Conservation (phyloP, 139 green algal species). For the Chlamydomonas eustigma region DNA sequence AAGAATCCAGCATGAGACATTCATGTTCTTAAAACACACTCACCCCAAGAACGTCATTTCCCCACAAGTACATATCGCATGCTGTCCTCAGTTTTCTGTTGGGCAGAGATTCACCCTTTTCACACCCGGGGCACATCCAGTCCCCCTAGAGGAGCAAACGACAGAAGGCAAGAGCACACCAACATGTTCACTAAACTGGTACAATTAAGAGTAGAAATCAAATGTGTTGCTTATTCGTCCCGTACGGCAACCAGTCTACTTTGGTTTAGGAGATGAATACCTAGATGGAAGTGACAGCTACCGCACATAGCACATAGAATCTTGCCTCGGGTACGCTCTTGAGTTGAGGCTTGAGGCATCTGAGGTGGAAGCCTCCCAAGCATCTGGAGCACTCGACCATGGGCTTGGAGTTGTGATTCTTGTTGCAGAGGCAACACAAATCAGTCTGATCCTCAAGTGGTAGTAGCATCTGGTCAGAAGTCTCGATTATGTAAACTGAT, state of each 20-base stretch:
- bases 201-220: no score
- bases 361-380: slow-evolving; percentile 81
- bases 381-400: slow-evolving; percentile 90
- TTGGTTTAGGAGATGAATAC: no score
- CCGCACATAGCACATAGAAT: slow-evolving; percentile 1
- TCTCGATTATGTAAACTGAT: slow-evolving; percentile 6
- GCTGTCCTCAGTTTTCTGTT: slow-evolving; percentile 15
- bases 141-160: slow-evolving; percentile 34
- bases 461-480: not conserved
- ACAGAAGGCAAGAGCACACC: no score
- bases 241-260: no score
- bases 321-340: slow-evolving; percentile 60
- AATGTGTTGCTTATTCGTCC: no score
- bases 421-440: not conserved
- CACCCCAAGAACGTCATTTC: not conserved
- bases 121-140: slow-evolving; percentile 69
- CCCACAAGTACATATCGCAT: slow-evolving; percentile 27
- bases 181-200: no score
- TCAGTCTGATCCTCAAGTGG: not conserved
- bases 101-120: slow-evolving; percentile 1
- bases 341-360: slow-evolving; percentile 75
- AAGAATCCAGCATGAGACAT: no score
- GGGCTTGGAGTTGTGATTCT: not conserved
- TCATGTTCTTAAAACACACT: no score
- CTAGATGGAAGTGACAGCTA: not conserved